A percentile compares a stretch with the other conserved stretches of the same genome.
Conservation (phyloP, 176 grass and related monocot genomes). For the Phoenix roebelenii region DNA sequence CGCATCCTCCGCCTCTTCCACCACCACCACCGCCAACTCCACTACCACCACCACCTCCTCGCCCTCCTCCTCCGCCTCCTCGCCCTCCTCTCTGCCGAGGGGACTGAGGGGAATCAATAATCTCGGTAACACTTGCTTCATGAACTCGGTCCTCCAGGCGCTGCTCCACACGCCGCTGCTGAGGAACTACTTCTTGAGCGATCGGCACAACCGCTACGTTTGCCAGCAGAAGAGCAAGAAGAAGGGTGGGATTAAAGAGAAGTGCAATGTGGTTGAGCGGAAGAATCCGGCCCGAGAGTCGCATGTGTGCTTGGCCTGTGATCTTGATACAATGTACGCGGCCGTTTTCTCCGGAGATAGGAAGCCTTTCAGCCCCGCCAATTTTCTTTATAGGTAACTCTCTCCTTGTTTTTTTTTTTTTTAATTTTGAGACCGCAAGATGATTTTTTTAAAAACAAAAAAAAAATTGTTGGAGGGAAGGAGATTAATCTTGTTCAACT, state of each 20-base stretch:
- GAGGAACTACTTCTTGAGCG: conserved; percentile 80
- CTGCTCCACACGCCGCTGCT: conserved; percentile 89
- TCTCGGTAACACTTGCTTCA: conserved; percentile 92
- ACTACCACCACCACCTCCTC: conserved; percentile 30
- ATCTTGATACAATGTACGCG: conserved; percentile 85
- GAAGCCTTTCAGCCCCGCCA: conserved; percentile 71
- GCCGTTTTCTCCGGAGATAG: conserved; percentile 78
- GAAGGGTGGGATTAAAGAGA: conserved; percentile 21
- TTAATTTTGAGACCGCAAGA: too few species aligned
- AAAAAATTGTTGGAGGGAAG: too few species aligned
- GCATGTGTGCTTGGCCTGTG: conserved; percentile 59
- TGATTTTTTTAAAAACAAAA: too few species aligned
- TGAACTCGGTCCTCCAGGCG: conserved; percentile 95
- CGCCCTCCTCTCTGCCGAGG: conserved; percentile 21
- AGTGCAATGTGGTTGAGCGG: not conserved
- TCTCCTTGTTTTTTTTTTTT: too few species aligned
- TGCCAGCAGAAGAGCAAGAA: conserved; percentile 49
- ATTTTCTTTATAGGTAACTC: conserved; percentile 82
- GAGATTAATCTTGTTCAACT: too few species aligned
- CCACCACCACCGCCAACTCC: conserved; percentile 26
- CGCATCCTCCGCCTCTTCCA: not conserved
- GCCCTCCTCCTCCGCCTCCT: conserved; percentile 31
- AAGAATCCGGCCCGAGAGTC: conserved; percentile 13
- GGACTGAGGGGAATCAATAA: conserved; percentile 83
- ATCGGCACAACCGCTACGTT: conserved; percentile 73